These are phyloP conservation scores for Mycena sp. DNA, from an alignment of 1,284 basidiomycete genomes.

Conservation along the genomic window DNA sequence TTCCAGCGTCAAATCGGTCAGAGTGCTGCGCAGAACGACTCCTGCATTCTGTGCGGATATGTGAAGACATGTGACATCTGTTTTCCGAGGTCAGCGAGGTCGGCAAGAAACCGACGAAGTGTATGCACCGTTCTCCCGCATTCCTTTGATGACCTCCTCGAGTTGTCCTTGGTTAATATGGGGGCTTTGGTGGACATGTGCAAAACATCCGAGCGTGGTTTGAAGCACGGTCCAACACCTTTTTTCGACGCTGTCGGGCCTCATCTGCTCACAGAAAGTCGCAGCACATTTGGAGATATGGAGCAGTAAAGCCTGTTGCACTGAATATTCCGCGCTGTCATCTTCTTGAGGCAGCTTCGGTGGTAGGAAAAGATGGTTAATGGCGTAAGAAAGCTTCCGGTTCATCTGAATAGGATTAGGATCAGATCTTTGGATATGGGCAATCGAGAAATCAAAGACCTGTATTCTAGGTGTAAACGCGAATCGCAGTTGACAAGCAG, in stretches of 20 bases:
- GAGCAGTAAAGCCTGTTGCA: conserved; percentile 38
- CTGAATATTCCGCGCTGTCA: conserved; percentile 33
- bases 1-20: conserved; percentile 44
- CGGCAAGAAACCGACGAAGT: neutral
- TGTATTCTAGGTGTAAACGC: no score
- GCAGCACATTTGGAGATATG: conserved; percentile 25
- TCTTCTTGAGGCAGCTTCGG: conserved; percentile 50
- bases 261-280: conserved; percentile 17
- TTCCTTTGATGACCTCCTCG: conserved; percentile 16
- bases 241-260: neutral
- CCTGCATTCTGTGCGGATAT: conserved; percentile 56
- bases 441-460: no score
- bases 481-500: no score
- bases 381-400: conserved; percentile 39
- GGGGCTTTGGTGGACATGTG: neutral
- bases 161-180: conserved; percentile 2
- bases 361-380: conserved; percentile 53
- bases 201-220: conserved; percentile 37
- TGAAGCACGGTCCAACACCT: conserved; percentile 36
- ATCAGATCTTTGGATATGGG: no score
- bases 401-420: no score
- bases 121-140: conserved; percentile 34
- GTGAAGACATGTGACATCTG: conserved; percentile 46
- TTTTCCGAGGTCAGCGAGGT: neutral
- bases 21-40: conserved; percentile 46